Evolutionary conservation across 2,329 filamentous ascomycete genomes (phyloP), one percentile per base, ranked within the genome.

Genomic region (Fusarium sp.): DNA sequence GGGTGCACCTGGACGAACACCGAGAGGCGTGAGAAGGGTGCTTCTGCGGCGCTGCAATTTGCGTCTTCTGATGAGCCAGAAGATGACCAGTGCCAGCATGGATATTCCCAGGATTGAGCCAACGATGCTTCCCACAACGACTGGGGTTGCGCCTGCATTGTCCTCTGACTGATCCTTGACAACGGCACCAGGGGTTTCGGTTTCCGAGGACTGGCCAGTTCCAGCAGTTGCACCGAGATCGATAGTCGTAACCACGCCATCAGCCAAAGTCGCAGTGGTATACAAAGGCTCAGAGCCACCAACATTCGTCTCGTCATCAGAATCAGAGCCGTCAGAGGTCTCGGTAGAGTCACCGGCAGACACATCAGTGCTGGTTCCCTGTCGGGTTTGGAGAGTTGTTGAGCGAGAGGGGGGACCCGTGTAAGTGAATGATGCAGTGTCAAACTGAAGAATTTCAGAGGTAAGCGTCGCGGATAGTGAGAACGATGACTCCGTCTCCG

Each of bases 41-140:
- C 82, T 86, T 59, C 83, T 81, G 40, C 84, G 81, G n/a, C 56
- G 62, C 72, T 80, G 82, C 70, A 80, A 79, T 47, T 80, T 70
- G 54, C 76, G 66, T 45, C 81, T 80, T 67, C 84, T 84, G 51
- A 82, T 83, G 67, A 86, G 80, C 86, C 85, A 89, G 12, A 87
- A 69, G 5, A 87, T 65, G 12, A 67, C 56, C 43, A 88, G 81
- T 1, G 79, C 82, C 24, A 87, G 70, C 18, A 88, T 62, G 6
- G 81, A 80, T 38, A 79, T 32, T 18, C 67, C 78, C 1, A 84
- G 82, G 3, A 86, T 74, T 6, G 83, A 83, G 29, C 86, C 87
- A 7, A 87, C 76, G 5, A 87, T 83, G 41, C 86, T 84, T 12
- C 84, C 86, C 2, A 84, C 84, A 45, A 89, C 81, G 8, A 83